These are phyloP conservation scores for Fibroporia radiculosa DNA, from an alignment of 768 basidiomycete genomes.

Conservation along the genomic window DNA sequence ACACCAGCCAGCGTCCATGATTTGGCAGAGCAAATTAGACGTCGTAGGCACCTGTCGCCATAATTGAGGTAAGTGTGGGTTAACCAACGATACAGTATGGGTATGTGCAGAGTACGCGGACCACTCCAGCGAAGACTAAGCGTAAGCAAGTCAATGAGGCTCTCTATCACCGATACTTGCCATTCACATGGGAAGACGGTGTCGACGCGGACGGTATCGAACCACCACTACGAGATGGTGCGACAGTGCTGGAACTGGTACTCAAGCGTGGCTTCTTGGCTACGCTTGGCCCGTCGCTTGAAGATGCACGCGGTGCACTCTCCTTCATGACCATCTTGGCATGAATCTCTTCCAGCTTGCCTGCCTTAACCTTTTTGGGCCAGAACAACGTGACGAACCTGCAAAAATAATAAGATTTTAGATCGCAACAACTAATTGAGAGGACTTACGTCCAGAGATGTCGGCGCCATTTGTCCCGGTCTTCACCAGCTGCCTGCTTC, in stretches of 20 bases:
- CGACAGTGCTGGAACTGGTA: slow-evolving; percentile 8
- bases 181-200: slow-evolving; percentile 18
- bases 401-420: slow-evolving; percentile 7
- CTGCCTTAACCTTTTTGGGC: slow-evolving; percentile 95
- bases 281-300: slow-evolving; percentile 18
- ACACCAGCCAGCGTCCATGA: too few relatives aligned
- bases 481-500: slow-evolving; percentile 74
- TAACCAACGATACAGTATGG: not conserved
- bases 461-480: slow-evolving; percentile 80
- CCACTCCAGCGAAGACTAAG: not conserved
- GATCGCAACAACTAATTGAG: not conserved
- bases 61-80: not conserved
- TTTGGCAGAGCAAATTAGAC: too few relatives aligned
- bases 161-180: slow-evolving; percentile 18
- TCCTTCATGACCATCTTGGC: slow-evolving; percentile 94
- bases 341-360: slow-evolving; percentile 90
- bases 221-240: slow-evolving; percentile 6
- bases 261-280: slow-evolving; percentile 23
- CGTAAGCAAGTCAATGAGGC: not conserved
- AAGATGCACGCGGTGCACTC: slow-evolving; percentile 26
- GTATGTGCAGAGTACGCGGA: not conserved
- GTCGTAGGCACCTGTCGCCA: too few relatives aligned
- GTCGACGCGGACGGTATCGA: slow-evolving; percentile 14
- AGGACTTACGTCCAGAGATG: slow-evolving; percentile 92
- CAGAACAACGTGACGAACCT: slow-evolving; percentile 96